These are phyloP conservation scores for Mantamonas sphyraenae DNA, from an alignment of 78 protist species.

Conservation along the genomic window DNA sequence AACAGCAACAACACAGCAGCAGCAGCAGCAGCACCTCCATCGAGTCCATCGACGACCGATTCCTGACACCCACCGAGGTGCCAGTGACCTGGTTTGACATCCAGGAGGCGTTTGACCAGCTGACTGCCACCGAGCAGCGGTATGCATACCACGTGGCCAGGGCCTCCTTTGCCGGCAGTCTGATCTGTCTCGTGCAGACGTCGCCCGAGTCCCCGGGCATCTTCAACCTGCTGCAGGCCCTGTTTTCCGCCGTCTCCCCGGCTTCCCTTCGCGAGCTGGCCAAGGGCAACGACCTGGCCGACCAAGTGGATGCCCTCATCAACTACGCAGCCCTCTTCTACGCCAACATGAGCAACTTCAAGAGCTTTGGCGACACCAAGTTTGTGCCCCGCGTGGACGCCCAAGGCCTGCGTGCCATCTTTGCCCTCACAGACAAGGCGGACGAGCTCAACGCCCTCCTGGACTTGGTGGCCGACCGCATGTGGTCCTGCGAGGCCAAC, in stretches of 20 bases:
- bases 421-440: neutral
- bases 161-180: slow-evolving; percentile 44
- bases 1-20: too few species aligned
- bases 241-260: slow-evolving; percentile 36
- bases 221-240: slow-evolving; percentile 31
- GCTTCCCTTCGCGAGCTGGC: neutral
- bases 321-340: slow-evolving; percentile 27
- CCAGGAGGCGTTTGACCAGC: too few species aligned
- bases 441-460: slow-evolving; percentile 5
- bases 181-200: slow-evolving; percentile 49
- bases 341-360: slow-evolving; percentile 74
- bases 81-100: too few species aligned
- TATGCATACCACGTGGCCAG: slow-evolving; percentile 48
- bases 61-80: too few species aligned
- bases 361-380: slow-evolving; percentile 71
- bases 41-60: too few species aligned
- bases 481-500: neutral
- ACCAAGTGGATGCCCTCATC: neutral
- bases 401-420: neutral
- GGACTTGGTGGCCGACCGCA: neutral
- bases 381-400: slow-evolving; percentile 9
- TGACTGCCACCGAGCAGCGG: slow-evolving; percentile 35
- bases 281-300: neutral
- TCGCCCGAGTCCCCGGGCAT: slow-evolving; percentile 37
- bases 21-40: too few species aligned